Conservation (phyloP, 2,329 filamentous ascomycete genomes). For the Colletotrichum falcatum region DNA sequence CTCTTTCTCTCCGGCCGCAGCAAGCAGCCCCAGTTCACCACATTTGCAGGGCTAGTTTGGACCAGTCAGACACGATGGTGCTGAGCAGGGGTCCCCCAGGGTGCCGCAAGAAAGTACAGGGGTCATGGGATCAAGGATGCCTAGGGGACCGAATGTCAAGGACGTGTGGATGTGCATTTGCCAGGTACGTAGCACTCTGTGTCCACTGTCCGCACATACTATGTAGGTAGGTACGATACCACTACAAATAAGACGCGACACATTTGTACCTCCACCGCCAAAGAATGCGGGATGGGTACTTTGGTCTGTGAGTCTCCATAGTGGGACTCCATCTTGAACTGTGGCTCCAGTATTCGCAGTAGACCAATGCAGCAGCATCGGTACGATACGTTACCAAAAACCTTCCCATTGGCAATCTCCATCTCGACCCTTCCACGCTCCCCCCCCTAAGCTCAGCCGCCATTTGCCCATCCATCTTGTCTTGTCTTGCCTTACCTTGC, state of each 20-base stretch:
- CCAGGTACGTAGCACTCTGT: not conserved
- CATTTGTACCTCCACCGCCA: not conserved
- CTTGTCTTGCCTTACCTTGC: not conserved
- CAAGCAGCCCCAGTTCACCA: not conserved
- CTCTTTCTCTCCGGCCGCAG: not conserved
- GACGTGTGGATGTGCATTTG: conserved; percentile 11
- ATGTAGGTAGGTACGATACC: too few relatives aligned
- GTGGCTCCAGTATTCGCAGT: conserved; percentile 38
- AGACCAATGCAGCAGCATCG: conserved; percentile 40
- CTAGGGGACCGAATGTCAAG: conserved; percentile 13
- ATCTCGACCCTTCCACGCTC: conserved; percentile 37
- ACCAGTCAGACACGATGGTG: conserved; percentile 28
- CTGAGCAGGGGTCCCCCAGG: conserved; percentile 17
- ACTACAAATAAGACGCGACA: not conserved
- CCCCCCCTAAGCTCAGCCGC: not conserved
- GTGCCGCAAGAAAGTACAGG: conserved; percentile 21
- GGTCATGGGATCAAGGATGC: conserved; percentile 14
- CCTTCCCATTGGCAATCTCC: conserved; percentile 42
- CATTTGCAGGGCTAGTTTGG: conserved; percentile 23
- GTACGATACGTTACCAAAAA: conserved; percentile 39
- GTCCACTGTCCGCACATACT: too few relatives aligned
- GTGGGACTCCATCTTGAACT: conserved; percentile 38
- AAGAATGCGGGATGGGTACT: not conserved
- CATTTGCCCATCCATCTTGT: conserved; percentile 9
- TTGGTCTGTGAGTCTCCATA: conserved; percentile 14